Evolutionary conservation across 495 filamentous ascomycete genomes (phyloP).

Genomic region (Sphaerosporella brunnea): DNA sequence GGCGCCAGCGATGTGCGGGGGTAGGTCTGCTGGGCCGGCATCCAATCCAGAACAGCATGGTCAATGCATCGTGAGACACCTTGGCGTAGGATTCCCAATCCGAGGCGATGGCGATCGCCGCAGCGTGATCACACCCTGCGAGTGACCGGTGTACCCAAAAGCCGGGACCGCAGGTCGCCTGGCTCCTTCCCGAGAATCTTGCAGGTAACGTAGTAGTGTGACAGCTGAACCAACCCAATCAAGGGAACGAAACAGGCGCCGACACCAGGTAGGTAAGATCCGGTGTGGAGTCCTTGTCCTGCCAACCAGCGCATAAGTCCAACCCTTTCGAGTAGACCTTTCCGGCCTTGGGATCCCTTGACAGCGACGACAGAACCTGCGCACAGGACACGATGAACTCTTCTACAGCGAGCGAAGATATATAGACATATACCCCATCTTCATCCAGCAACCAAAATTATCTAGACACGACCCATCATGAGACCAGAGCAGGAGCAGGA

Average conservation of each 20-base stretch:
- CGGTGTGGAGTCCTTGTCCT: conserved; percentile 68
- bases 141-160: conserved; percentile 90
- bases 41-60: conserved; percentile 98
- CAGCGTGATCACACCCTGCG: conserved; percentile 84
- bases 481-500: conserved; percentile 97
- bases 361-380: conserved; percentile 63
- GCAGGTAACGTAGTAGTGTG: conserved; percentile 86
- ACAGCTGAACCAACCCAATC: conserved; percentile 86
- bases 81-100: conserved; percentile 80
- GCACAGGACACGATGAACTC: conserved; percentile 64
- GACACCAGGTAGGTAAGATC: conserved; percentile 93
- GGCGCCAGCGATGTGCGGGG: conserved; percentile 89
- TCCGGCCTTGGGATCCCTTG: conserved; percentile 66
- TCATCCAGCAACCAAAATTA: background rate
- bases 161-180: conserved; percentile 60
- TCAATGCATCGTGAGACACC: conserved; percentile 58
- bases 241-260: conserved; percentile 93
- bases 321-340: conserved; percentile 94
- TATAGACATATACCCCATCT: background rate
- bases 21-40: conserved; percentile 92
- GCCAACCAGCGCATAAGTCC: conserved; percentile 82
- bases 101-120: conserved; percentile 71
- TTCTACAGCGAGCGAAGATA: conserved; percentile 34
- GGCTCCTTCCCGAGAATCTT: conserved; percentile 73
- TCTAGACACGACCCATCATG: conserved; percentile 42